phyloP scores from a whole-genome alignment of 257 asterid species.

The Rehmannia glutinosa region DNA sequence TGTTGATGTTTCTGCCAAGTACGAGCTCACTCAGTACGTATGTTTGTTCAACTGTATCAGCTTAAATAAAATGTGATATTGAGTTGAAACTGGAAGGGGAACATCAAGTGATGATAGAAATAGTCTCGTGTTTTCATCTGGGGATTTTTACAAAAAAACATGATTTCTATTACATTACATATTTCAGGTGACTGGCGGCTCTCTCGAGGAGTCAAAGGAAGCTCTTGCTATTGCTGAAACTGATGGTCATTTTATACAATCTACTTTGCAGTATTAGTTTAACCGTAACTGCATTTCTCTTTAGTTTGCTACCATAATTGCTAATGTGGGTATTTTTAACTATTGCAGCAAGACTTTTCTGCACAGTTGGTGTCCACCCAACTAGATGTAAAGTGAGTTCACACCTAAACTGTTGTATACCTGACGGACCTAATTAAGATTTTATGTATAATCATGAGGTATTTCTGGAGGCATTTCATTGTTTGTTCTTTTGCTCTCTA shows the following conservation, averaged over 20 bases:
- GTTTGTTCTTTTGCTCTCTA: slow-evolving; percentile 10
- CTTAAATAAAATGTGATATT: neutral
- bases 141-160: neutral
- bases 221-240: slow-evolving; percentile 97
- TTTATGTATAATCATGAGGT: neutral
- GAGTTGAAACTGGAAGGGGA: slow-evolving; percentile 9
- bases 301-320: neutral
- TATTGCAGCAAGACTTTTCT: slow-evolving; percentile 79
- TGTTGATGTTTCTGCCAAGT: slow-evolving; percentile 3
- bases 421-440: neutral
- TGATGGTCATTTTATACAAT: slow-evolving; percentile 55
- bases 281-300: neutral
- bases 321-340: neutral
- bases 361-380: slow-evolving; percentile 99
- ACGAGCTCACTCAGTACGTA: neutral
- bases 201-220: slow-evolving; percentile 86
- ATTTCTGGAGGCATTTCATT: slow-evolving; percentile 6
- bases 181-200: slow-evolving; percentile 89
- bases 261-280: neutral
- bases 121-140: neutral
- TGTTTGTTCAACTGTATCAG: neutral
- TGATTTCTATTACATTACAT: slow-evolving; percentile 4
- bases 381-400: slow-evolving; percentile 89
- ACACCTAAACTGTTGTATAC: slow-evolving; percentile 7
- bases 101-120: neutral